A percentile compares a stretch with the other conserved stretches of the same genome.
These are phyloP conservation scores for Aureobasidium namibiae DNA, from an alignment of 2,329 filamentous ascomycete species.

Conservation along the genomic window DNA sequence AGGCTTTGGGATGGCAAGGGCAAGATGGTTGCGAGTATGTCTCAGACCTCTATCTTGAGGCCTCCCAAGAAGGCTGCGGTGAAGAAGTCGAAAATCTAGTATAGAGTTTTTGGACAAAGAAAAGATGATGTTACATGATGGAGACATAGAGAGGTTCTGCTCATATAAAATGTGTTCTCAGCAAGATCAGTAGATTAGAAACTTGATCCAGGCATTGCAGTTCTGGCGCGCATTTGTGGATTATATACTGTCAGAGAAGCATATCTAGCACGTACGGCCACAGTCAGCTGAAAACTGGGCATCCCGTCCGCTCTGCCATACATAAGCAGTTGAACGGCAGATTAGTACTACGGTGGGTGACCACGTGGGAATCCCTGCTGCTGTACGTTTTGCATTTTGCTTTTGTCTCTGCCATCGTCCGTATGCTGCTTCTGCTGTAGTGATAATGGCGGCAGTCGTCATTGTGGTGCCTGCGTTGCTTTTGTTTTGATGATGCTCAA, in stretches of 20 bases:
- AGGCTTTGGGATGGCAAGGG: constrained; percentile 40
- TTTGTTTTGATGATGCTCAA: too few relatives aligned
- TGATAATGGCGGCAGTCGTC: too few relatives aligned
- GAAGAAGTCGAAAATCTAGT: neutral
- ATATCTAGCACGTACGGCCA: neutral
- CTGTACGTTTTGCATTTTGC: neutral
- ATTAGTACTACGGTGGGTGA: neutral
- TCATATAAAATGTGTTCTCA: too few relatives aligned
- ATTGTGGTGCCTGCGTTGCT: too few relatives aligned
- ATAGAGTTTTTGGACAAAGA: neutral
- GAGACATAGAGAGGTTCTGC: too few relatives aligned
- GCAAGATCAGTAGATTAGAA: too few relatives aligned
- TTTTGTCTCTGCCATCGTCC: too few relatives aligned
- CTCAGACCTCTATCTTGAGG: constrained; percentile 37
- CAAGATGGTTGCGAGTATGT: constrained; percentile 40
- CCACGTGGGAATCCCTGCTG: neutral
- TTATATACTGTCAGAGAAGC: neutral
- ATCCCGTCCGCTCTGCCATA: neutral
- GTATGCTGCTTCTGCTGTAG: too few relatives aligned
- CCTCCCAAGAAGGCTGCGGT: constrained; percentile 11
- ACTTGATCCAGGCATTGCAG: too few relatives aligned
- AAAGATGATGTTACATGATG: too few relatives aligned
- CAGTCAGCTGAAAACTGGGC: neutral
- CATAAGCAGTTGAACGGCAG: neutral
- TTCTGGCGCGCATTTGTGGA: too few relatives aligned